Evolutionary conservation across 352 stramenopile species (phyloP), one percentile per base, ranked within the genome.

Genomic region (Porosira glacialis): DNA sequence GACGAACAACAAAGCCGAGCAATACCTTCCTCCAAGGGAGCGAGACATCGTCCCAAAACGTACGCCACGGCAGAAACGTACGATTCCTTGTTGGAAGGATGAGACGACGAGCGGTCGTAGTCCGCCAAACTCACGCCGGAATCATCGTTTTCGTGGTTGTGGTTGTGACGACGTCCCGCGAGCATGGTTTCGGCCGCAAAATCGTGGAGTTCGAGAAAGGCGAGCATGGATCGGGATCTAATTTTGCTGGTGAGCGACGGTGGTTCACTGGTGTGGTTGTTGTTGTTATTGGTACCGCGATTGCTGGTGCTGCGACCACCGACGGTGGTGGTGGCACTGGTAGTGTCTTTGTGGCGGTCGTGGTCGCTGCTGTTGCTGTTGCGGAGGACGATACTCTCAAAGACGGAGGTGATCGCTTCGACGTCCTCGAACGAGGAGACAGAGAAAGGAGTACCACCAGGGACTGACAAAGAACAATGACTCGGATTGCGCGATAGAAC

Each of bases 171-270:
- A 22, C 44, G 47, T 15, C n/a, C 22, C 2, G 52, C 60, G 30
- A 47, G 45, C 15, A 77, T 60, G 36, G 67, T 48, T 57, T 71
- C 57, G 0, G 67, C 55, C n/a, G 67, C 52, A 13, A 67, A 45
- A 45, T 22, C 61, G 8, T 53, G 67, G 22, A 77, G 33, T 52
- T 77, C 55, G 30, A 70, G 41, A 13, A 71, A 11, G 11, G 30
- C 28, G 11, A 71, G 45, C 59, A 77, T 70, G 11, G 59, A 67
- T 33, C 53, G 43, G 19, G 45, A 70, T 58, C 67, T 57, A 30
- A 19, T 59, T 33, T 59, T 59, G 47, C 38, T 63, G 35, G 51
- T 30, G 24, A 31, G n/a, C 17, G 67, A 27, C n/a, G n/a, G n/a
- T n/a, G n/a, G n/a, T n/a, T n/a, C n/a, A n/a, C n/a, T n/a, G n/a